Base-by-base conservation (phyloP, 163 green algal species). In the Trebouxiophyceae sp. region DNA sequence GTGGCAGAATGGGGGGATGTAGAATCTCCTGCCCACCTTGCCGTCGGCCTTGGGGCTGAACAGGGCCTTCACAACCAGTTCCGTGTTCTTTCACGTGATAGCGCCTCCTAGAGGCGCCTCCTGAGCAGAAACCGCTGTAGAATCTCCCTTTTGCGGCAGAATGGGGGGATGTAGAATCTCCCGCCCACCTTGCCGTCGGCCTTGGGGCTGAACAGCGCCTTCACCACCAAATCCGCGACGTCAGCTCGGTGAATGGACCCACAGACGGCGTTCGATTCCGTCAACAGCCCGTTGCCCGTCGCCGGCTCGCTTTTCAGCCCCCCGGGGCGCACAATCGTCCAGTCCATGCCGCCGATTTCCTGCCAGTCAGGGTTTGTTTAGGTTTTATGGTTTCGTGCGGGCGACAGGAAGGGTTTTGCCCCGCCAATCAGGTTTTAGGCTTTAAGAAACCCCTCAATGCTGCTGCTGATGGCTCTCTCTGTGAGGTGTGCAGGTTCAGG, bases 261-360 rank as follows among this genome's bases (percentile, higher is more conserved):
- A 63, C 84, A 90, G n/a, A 96, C 81, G 16, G 31, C 75, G 2
- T 39, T 78, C 71, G 95, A 80, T 61, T 95, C 83, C 7, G 92
- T 96, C 58, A 96, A 74, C 16, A 95, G 77, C 7, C 76, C 91
- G 5, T 68, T 88, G 28, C 87, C 87, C 1, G 89, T 96, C 22
- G 78, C 72, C 19, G 84, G 63, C 63, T 97, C 93, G 2, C 70
- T 91, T 57, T 91, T 91, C 1, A 99, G 78, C 39, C 93, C 93
- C 24, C 93, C 93, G 3, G 93, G 93, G 22, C 93, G 81, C 23
- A 99, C 81, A 68, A 99, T 98, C 8, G 86, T 80, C 65, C 77
- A 97, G 0, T 82, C 56, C 80, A 99, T 89, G 54, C 87, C 73
- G n/a, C 57, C 45, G 23, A 63, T 70, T 33, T 63, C 69, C 72